Percentiles rank a stretch among this genome's conserved stretches.
Conservation (phyloP, 1,139 yeast species). For the Saccharomyces hybrid region DNA sequence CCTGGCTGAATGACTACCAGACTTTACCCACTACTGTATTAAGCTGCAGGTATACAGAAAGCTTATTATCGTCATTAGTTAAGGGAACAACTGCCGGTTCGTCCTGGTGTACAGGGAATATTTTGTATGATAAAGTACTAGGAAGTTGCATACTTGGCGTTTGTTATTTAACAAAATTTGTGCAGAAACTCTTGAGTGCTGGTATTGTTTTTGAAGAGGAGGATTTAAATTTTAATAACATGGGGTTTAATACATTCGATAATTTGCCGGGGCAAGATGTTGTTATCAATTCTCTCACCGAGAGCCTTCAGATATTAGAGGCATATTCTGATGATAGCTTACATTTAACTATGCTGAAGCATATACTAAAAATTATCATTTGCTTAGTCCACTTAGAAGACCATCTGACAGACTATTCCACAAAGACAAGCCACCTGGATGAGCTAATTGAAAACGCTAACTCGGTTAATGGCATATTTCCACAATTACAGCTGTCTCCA, state of each 20-base stretch:
- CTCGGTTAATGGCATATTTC: background rate
- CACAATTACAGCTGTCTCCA: background rate
- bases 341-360: conserved; percentile 5
- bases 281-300: background rate
- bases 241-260: conserved; percentile 40
- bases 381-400: conserved; percentile 17
- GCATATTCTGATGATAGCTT: background rate
- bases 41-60: conserved; percentile 57
- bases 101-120: conserved; percentile 17
- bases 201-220: conserved; percentile 70
- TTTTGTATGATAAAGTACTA: conserved; percentile 43
- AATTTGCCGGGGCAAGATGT: conserved; percentile 11
- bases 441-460: conserved; percentile 10
- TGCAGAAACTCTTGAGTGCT: conserved; percentile 40
- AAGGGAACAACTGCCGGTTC: background rate
- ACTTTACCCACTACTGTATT: conserved; percentile 56
- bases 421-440: conserved; percentile 10
- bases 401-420: conserved; percentile 9
- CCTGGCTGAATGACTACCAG: conserved; percentile 55
- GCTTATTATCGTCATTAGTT: background rate
- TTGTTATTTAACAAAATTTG: conserved; percentile 45
- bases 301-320: background rate
- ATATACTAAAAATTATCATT: conserved; percentile 13
- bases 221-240: conserved; percentile 57
- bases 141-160: conserved; percentile 44